Evolutionary conservation across 1,284 basidiomycete genomes (phyloP), one percentile per base, ranked within the genome.

Genomic region (Papiliotrema terrestris): DNA sequence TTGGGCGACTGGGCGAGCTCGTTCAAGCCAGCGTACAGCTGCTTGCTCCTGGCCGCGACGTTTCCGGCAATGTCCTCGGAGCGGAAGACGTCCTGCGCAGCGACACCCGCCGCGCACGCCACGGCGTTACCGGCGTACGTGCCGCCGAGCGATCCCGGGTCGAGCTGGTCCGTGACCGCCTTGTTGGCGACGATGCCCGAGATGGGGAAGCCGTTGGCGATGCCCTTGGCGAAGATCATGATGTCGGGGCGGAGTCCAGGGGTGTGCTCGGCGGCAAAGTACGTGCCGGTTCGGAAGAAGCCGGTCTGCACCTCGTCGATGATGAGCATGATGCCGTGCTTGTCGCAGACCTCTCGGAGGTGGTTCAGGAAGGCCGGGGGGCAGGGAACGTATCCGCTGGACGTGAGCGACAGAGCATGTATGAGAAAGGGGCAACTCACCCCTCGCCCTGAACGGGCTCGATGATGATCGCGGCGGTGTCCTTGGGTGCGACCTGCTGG

Each of bases 371-470:
- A 98, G 25, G 84, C 82, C 1, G 84, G 68, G 0, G 93, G 91
- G 0, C 93, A 90, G 23, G 91, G 87, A 17, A 97, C 88, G 77
- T 98, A 98, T 3, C 94, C 94, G 46, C 71, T 67, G 45, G 17
- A 5, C 9, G 19, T 55, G 14, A 54, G 57, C 45, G 8, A 26
- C 1, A 36, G 14, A 32, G 4, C 26, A 25, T n/a, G 29, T 22
- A 41, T 8, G 2, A n/a, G 35, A 13, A 37, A 11, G 20, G 19
- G 23, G 2, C 36, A 20, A 62, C 65, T 53, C 51, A 65, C 64
- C 81, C 92, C 77, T 97, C 92, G 37, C 92, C 93, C 29, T 98
- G 81, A 11, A 97, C 87, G 50, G 94, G 89, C 79, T 98, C 94
- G 52, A 98, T 78, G 61, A 98, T 78, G 71, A 98, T 88, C 22